Evolutionary conservation across 805 yeast genomes (phyloP), one percentile per base, ranked within the genome.

Genomic region (Candida coquimbonensis): DNA sequence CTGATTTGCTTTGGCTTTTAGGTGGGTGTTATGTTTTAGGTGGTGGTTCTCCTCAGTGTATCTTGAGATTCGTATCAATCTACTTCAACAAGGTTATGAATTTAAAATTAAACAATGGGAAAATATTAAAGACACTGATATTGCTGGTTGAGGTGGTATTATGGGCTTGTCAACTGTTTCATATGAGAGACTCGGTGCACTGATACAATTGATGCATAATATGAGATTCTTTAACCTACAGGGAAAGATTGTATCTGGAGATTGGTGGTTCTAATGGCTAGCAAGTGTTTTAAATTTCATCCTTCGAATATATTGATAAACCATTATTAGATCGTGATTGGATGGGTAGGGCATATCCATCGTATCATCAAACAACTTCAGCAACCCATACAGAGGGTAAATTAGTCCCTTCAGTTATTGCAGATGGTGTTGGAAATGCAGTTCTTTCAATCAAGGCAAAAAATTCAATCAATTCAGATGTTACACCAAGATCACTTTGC

Each of bases 291-390:
- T 46, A 57, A 38, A 46, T 53, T 27, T 53, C 56, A 4, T 45
- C 52, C 1, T 52, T 53, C 26, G 50, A 58, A 41, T 48, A 62
- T 42, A 35, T 62, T n/a, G 43, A 56, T 40, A 39, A 52, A 26
- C 66, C 67, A 13, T 57, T 63, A 11, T 53, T 68, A 14, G 68
- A 64, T 48, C 52, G 61, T 24, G 75, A 71, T 51, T 54, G 67
- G 44, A 71, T 71, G 75, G 77, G 77, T 7, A 60, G 77, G 51
- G 77, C 77, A 12, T 68, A 70, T 52, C 75, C 76, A 11, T 69
- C 73, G 3, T 63, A 59, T 26, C 69, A 69, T 66, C 77, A 73
- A 51, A 67, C 66, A 9, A 52, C 66, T 5, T 74, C 75, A 7
- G 58, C 57, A 26, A 65, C 59, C 6, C 44, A 48, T 26, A 56